Evolutionary conservation across 2,329 filamentous ascomycete species (phyloP), one percentile per base, ranked within the genome.

Genomic region (Stagonosporopsis cucurbitacearum): DNA sequence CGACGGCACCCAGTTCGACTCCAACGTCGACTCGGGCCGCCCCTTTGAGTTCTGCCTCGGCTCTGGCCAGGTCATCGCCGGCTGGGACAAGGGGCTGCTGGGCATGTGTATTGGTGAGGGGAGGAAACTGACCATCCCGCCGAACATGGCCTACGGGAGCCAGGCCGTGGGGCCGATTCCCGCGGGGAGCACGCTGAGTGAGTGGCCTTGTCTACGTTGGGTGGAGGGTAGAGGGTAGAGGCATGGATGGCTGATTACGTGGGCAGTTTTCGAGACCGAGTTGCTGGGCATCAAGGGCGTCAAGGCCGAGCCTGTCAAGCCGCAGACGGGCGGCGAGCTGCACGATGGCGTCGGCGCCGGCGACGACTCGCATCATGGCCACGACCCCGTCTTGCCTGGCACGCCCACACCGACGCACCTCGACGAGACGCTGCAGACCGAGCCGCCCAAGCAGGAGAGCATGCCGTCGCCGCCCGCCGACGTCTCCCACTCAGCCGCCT

Each of bases 51-150:
- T 99, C 79, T 86, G 81, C 60, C 80, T 99, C 28, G 95, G 95
- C 32, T 79, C 79, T 22, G 91, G 92, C 40, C 85, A 89, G 75
- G 95, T 98, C 46, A 99, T 99, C 75, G 88, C 90, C 80, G 94
- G 94, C 72, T 97, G 93, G 94, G 94, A 98, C 69, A 78, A 96
- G 73, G 94, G 94, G 45, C 84, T 98, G 35, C 68, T 95, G 50
- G 91, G 91, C 71, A 97, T 98, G 93, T 98, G 95, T 78, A 89
- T 96, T 67, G 94, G 95, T 60, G 94, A 98, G 82, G 94, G 93
- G 82, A 86, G 78, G 77, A 94, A 86, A 51, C 79, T 99, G 75
- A 97, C 89, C 19, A 95, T 99, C 53, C 92, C 92, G n/a, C 91
- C 94, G 19, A 86, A 88, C 71, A 80, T 89, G 71, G 95, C 86